Conservation (phyloP, 495 filamentous ascomycete species). For the Talaromyces thailandensis region DNA sequence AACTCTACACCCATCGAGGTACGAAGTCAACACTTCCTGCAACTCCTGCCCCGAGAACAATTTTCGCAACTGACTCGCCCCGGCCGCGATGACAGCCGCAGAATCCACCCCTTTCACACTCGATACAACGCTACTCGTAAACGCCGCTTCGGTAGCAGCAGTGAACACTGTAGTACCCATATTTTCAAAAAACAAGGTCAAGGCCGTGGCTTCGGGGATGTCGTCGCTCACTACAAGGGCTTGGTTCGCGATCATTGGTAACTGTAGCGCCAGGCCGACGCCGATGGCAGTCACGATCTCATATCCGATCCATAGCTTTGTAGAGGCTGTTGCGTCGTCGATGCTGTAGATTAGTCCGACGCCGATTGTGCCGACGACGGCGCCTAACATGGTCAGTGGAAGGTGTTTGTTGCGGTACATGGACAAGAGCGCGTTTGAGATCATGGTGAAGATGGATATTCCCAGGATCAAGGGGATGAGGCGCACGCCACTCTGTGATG, state of each 20-base stretch:
- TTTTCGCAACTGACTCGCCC: constrained; percentile 36
- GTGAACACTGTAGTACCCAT: constrained; percentile 60
- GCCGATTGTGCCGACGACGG: constrained; percentile 47
- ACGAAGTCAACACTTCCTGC: constrained; percentile 41
- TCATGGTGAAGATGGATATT: constrained; percentile 20
- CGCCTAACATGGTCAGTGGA: constrained; percentile 50
- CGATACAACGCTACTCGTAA: constrained; percentile 57
- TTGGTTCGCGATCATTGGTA: constrained; percentile 23
- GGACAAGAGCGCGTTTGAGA: constrained; percentile 43
- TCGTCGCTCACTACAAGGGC: constrained; percentile 24
- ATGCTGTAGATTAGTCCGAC: constrained; percentile 56
- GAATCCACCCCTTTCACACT: constrained; percentile 39
- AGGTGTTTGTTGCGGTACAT: constrained; percentile 54
- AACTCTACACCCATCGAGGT: constrained; percentile 47
- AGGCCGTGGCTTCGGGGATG: constrained; percentile 46
- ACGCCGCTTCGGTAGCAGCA: constrained; percentile 66
- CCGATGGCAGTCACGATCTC: constrained; percentile 47
- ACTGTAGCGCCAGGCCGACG: constrained; percentile 38
- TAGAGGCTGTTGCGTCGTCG: constrained; percentile 23
- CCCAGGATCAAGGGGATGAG: constrained; percentile 43
- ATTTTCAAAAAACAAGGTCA: constrained; percentile 30
- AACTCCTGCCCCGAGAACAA: constrained; percentile 33
- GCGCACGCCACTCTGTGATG: constrained; percentile 39
- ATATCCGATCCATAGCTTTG: constrained; percentile 49
- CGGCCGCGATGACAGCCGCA: constrained; percentile 28